These are phyloP conservation scores for Canavalia ensiformis DNA, from an alignment of 306 rosid genomes.

Conservation along the genomic window DNA sequence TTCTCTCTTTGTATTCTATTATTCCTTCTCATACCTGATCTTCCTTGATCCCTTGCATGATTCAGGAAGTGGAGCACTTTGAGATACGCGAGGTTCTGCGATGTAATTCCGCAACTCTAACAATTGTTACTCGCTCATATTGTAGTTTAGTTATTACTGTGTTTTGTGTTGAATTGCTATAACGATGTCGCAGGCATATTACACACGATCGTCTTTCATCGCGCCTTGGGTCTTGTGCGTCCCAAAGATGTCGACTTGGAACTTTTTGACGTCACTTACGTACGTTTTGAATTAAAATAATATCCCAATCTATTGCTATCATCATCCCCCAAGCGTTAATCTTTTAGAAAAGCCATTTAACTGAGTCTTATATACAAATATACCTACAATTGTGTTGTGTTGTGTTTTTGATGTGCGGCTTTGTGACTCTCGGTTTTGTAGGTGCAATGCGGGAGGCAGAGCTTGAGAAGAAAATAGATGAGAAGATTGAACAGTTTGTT, in stretches of 20 bases:
- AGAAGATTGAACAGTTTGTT: conserved; percentile 90
- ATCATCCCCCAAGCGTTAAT: background rate
- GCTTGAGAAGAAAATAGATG: conserved; percentile 93
- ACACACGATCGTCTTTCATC: conserved; percentile 91
- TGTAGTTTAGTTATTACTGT: background rate
- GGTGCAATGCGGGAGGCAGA: conserved; percentile 98
- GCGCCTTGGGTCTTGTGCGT: conserved; percentile 97
- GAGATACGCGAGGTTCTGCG: conserved; percentile 95
- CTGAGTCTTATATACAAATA: background rate
- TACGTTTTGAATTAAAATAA: conserved; percentile 48
- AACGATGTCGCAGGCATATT: conserved; percentile 76
- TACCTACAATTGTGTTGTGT: background rate
- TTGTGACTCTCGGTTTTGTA: conserved; percentile 47
- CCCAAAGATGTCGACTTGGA: conserved; percentile 93
- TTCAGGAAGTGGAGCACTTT: conserved; percentile 86
- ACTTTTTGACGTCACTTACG: conserved; percentile 92
- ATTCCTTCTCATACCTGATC: background rate
- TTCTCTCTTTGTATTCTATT: background rate
- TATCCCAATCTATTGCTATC: conserved; percentile 5
- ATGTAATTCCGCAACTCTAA: conserved; percentile 58
- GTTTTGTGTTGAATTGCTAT: conserved; percentile 28
- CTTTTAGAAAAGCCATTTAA: background rate
- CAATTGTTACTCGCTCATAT: background rate
- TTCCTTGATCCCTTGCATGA: background rate
- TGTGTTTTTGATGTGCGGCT: background rate